Evolutionary conservation across 495 filamentous ascomycete genomes (phyloP).

Genomic region (Podospora appendiculata): DNA sequence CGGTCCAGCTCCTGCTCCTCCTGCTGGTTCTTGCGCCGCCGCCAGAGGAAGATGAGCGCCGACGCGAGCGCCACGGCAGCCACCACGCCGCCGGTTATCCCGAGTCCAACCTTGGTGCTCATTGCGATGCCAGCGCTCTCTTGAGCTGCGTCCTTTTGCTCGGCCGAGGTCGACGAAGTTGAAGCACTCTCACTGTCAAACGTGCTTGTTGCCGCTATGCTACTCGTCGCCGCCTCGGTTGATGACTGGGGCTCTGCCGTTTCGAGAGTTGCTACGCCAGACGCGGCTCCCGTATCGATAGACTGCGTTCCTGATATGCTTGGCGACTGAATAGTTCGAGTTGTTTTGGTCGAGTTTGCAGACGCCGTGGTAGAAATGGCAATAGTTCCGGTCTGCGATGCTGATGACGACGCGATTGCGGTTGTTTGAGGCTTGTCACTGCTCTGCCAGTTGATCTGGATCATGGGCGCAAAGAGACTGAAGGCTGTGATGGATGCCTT

Average conservation of each 20-base stretch:
- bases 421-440: conserved; percentile 8
- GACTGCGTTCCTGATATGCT: conserved; percentile 3
- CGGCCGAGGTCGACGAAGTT: not conserved
- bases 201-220: not conserved
- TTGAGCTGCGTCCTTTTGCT: not conserved
- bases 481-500: conserved; percentile 17
- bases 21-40: conserved; percentile 7
- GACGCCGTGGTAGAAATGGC: not conserved
- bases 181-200: not conserved
- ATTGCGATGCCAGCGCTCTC: conserved; percentile 2
- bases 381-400: not conserved
- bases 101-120: conserved; percentile 16
- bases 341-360: not conserved
- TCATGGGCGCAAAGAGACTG: conserved; percentile 24
- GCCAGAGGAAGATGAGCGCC: conserved; percentile 17
- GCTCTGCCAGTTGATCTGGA: conserved; percentile 30
- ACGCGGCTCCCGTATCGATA: conserved; percentile 4
- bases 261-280: conserved; percentile 8
- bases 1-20: conserved; percentile 24
- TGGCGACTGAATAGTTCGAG: not conserved
- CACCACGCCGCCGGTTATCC: conserved; percentile 12
- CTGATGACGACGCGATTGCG: not conserved
- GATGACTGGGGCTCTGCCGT: conserved; percentile 3
- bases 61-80: conserved; percentile 8
- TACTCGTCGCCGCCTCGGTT: not conserved